phyloP scores from a whole-genome alignment of 768 basidiomycete species.

The Rhodotorula graminis region DNA sequence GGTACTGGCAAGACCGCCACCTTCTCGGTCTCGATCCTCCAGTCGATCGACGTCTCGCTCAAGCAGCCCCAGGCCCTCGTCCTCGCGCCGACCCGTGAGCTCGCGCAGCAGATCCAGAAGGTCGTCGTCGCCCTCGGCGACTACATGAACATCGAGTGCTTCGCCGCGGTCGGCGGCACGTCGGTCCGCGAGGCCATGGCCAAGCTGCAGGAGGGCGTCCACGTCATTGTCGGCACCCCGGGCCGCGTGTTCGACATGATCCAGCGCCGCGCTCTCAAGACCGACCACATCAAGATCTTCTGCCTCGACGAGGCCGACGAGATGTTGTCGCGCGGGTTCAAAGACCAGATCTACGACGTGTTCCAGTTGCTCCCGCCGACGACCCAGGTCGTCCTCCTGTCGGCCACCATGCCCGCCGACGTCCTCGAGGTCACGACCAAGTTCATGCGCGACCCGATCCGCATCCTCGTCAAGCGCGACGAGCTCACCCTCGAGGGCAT shows the following conservation, averaged over 20 bases:
- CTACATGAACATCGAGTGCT: constrained; percentile 99
- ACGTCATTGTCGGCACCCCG: constrained; percentile 94
- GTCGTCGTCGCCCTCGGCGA: constrained; percentile 93
- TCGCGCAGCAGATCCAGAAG: constrained; percentile 98
- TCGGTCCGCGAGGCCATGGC: constrained; percentile 96
- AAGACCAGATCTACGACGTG: constrained; percentile 98
- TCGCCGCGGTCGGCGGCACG: constrained; percentile 95
- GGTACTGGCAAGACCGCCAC: constrained; percentile 99
- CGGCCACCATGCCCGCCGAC: constrained; percentile 92
- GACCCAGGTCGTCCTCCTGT: constrained; percentile 92
- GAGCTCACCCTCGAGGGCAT: constrained; percentile 91
- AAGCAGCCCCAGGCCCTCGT: constrained; percentile 95
- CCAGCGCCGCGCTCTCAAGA: constrained; percentile 81
- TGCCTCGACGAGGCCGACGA: constrained; percentile 94
- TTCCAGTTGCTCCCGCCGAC: constrained; percentile 95
- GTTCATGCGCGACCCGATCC: constrained; percentile 98
- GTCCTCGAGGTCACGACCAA: constrained; percentile 99
- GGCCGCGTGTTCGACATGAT: constrained; percentile 99
- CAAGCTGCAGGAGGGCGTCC: constrained; percentile 94
- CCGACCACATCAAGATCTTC: constrained; percentile 97
- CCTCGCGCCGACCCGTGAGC: constrained; percentile 94
- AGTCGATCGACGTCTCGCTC: constrained; percentile 91
- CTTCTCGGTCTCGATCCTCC: constrained; percentile 95
- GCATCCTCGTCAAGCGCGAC: constrained; percentile 97
- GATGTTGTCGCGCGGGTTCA: constrained; percentile 94